Conservation (phyloP, 345 rosid species). For the Gossypium raimondii region DNA sequence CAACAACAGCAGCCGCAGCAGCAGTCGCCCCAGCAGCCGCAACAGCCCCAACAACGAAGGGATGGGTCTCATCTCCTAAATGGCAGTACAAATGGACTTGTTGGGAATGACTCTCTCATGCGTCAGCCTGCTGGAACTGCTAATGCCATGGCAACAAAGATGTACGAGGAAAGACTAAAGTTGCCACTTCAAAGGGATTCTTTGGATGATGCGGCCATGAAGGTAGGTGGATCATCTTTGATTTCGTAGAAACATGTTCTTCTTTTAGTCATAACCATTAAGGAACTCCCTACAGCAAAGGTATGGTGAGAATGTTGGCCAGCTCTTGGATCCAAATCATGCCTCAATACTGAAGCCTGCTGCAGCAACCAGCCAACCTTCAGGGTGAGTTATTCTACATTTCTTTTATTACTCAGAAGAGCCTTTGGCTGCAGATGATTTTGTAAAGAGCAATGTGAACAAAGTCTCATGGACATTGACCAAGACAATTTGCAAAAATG, state of each 20-base stretch:
- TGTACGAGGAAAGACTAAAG: constrained; percentile 87
- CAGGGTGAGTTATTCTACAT: constrained; percentile 57
- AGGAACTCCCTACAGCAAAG: constrained; percentile 51
- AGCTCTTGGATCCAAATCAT: constrained; percentile 82
- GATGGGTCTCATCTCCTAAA: constrained; percentile 75
- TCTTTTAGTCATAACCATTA: neutral
- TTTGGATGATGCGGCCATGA: constrained; percentile 74
- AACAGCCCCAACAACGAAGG: constrained; percentile 70
- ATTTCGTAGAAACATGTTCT: neutral
- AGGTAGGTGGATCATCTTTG: constrained; percentile 41
- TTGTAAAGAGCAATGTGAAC: neutral
- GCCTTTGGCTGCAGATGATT: constrained; percentile 8
- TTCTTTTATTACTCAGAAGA: constrained; percentile 9
- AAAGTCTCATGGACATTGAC: neutral
- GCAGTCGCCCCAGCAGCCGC: constrained; percentile 30
- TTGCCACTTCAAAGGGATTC: constrained; percentile 80
- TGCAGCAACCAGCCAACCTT: constrained; percentile 69
- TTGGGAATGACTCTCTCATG: constrained; percentile 70
- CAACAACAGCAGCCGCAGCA: constrained; percentile 58
- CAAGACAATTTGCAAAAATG: neutral
- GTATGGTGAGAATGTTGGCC: constrained; percentile 80
- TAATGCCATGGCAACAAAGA: constrained; percentile 74
- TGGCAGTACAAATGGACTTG: constrained; percentile 76
- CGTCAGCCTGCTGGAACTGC: constrained; percentile 77
- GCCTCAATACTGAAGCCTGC: constrained; percentile 83